A percentile compares a stretch with the other conserved stretches of the same genome.
Conservation (phyloP, 495 filamentous ascomycete genomes). For the Acidomyces sp. region DNA sequence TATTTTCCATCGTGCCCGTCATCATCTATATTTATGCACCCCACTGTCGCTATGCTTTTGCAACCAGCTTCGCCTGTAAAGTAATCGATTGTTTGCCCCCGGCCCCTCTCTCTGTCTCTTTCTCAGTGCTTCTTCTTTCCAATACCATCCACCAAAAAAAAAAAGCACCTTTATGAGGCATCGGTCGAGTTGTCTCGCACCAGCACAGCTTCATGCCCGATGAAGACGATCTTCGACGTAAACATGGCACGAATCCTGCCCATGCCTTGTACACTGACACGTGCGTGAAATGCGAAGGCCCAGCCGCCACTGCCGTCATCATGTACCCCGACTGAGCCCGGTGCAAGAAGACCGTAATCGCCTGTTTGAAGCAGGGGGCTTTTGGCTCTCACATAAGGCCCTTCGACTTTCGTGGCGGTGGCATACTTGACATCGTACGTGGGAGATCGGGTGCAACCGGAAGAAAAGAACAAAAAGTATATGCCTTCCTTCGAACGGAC, state of each 20-base stretch:
- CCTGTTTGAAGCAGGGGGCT: constrained; percentile 4
- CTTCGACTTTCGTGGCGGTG: constrained; percentile 13
- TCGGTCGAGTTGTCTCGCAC: constrained; percentile 1
- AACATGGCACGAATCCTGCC: constrained; percentile 12
- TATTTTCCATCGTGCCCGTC: too few species aligned
- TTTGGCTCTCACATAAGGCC: constrained; percentile 13
- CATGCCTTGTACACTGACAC: constrained; percentile 3
- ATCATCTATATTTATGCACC: too few species aligned
- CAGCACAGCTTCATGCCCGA: constrained; percentile 1
- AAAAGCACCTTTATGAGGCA: too few species aligned
- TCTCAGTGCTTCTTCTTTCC: too few species aligned
- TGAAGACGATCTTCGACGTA: constrained; percentile 6
- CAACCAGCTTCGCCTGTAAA: too few species aligned
- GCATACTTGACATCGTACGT: constrained; percentile 22
- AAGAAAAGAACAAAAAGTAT: constrained; percentile 22
- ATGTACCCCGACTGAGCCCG: constrained; percentile 5
- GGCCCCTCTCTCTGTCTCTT: too few species aligned
- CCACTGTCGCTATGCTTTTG: too few species aligned
- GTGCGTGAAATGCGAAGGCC: constrained; percentile 9
- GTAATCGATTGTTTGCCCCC: too few species aligned
- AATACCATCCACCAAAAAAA: too few species aligned
- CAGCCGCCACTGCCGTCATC: constrained; percentile 4
- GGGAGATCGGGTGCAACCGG: constrained; percentile 17
- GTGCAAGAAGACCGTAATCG: constrained; percentile 5
- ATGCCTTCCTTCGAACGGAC: constrained; percentile 9